Evolutionary conservation across 106 monocot genomes (phyloP).

Genomic region (Alisma plantagoaquatica): DNA sequence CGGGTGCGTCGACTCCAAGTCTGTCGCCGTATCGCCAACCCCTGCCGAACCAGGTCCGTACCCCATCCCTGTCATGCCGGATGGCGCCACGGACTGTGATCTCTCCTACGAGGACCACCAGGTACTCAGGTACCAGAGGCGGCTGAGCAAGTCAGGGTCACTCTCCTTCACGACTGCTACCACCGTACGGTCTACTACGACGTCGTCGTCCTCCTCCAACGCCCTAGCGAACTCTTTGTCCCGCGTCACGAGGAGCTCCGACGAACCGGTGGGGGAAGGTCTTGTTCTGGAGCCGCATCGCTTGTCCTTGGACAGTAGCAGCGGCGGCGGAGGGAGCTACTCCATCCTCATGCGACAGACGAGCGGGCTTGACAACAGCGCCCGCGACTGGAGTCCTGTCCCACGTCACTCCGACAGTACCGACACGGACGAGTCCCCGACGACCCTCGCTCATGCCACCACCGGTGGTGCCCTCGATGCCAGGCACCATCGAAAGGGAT

Average conservation of each 20-base stretch:
- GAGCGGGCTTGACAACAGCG: neutral
- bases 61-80: neutral
- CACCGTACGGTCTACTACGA: neutral
- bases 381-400: neutral
- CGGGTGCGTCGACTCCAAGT: neutral
- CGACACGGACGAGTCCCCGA: neutral
- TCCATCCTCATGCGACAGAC: neutral
- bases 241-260: too few relatives aligned
- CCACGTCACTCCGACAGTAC: neutral
- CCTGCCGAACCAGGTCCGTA: too few relatives aligned
- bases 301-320: neutral
- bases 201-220: neutral
- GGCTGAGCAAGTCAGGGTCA: too few relatives aligned
- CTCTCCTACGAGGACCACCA: too few relatives aligned
- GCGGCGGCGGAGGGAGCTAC: neutral
- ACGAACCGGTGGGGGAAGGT: too few relatives aligned
- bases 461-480: neutral
- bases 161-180: neutral
- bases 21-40: neutral
- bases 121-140: too few relatives aligned
- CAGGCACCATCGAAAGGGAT: too few relatives aligned
- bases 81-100: too few relatives aligned
- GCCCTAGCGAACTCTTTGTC: neutral
- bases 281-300: too few relatives aligned
- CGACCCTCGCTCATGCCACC: neutral